Evolutionary conservation across 768 basidiomycete genomes (phyloP), one percentile per base, ranked within the genome.

Genomic region (Boletus reticuloceps): DNA sequence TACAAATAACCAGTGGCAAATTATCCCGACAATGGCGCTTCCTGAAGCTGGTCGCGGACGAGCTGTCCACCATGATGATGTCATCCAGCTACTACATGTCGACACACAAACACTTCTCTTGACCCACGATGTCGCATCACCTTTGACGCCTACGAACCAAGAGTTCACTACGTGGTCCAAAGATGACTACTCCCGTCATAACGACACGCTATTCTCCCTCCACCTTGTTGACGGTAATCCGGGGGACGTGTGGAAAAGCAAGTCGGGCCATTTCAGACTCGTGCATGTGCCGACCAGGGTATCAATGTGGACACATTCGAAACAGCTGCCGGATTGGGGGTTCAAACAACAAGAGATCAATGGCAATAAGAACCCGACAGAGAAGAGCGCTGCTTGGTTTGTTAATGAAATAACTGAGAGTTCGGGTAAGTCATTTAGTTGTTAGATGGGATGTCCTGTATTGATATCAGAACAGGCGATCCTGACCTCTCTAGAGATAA

Each of bases 331-430:
- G 0, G 94, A 97, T 3, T 98, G 97, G 97, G 97, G 88, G 4
- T 94, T 88, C 79, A 90, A 89, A 68, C 96, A 98, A 69, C 94
- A 98, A 67, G 97, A 98, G 68, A 83, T 99, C 58, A 99, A 99
- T 64, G 97, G 97, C 0, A 94, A 97, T 75, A 99, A 98, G 77
- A 94, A 90, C 55, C 76, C 88, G 6, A 70, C 77, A 9, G 97
- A 97, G 53, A 87, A 84, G 67, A 83, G 83, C 14, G 89, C 91
- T 3, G 84, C 84, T 16, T 99, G 97, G 97, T 92, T 82, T 69
- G 86, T 89, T 16, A 88, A 98, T 58, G 83, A 90, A 27, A 86
- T 99, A 54, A 71, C 96, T 13, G 72, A 77, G 36, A 86, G 85
- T 58, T 87, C 85, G 52, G 74, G 92, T 93, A 59, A 69, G 88